phyloP scores from a whole-genome alignment of 108 stramenopile species.

The Nitzschia palea region DNA sequence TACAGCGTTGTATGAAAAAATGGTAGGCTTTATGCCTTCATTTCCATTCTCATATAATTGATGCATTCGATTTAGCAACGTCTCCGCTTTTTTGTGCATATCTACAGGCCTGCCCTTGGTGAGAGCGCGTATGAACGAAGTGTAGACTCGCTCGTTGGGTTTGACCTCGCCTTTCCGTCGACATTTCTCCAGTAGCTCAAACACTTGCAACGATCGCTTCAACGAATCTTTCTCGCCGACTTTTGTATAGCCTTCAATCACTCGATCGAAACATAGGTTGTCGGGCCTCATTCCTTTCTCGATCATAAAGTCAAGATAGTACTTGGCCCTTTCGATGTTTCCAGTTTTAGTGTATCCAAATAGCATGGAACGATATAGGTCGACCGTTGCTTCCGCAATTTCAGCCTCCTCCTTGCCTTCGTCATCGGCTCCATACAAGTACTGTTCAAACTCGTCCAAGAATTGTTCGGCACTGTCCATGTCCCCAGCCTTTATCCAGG shows the following conservation, averaged over 20 bases:
- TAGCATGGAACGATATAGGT: slow-evolving; percentile 41
- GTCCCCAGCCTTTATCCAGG: slow-evolving; percentile 41
- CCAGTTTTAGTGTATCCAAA: slow-evolving; percentile 32
- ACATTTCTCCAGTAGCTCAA: slow-evolving; percentile 55
- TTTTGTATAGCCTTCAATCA: slow-evolving; percentile 41
- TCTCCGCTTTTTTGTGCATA: slow-evolving; percentile 49
- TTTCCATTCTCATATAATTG: slow-evolving; percentile 17
- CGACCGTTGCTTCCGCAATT: slow-evolving; percentile 16
- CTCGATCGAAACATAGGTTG: slow-evolving; percentile 32
- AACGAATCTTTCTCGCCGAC: slow-evolving; percentile 24
- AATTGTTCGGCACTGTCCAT: slow-evolving; percentile 39
- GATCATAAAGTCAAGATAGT: slow-evolving; percentile 39
- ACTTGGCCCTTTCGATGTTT: slow-evolving; percentile 19
- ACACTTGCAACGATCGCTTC: slow-evolving; percentile 43
- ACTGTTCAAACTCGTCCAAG: slow-evolving; percentile 36
- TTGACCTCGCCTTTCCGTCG: slow-evolving; percentile 35
- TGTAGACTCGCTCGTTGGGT: slow-evolving; percentile 67
- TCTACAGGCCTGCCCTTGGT: slow-evolving; percentile 44
- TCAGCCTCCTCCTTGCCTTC: too few species aligned
- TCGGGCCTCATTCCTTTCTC: slow-evolving; percentile 35
- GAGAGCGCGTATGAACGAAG: slow-evolving; percentile 66
- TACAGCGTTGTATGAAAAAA: slow-evolving; percentile 58
- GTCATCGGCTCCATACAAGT: slow-evolving; percentile 20
- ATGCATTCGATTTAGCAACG: slow-evolving; percentile 64
- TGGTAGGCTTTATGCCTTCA: slow-evolving; percentile 35